Base-by-base conservation (phyloP, 495 filamentous ascomycete species). In the Tuber calosporum region DNA sequence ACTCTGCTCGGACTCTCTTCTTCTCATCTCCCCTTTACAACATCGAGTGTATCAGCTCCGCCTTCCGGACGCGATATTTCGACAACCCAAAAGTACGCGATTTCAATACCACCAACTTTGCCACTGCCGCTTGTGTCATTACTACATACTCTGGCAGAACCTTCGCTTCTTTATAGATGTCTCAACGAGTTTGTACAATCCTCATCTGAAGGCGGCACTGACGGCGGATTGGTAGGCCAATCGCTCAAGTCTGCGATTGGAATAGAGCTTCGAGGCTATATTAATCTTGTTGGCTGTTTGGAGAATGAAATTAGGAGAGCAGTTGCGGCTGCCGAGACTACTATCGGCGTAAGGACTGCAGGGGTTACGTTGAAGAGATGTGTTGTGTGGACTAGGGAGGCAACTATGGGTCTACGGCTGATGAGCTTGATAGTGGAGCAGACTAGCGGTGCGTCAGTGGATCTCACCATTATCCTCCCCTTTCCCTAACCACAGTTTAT, bases 321-420 rank as follows among this genome's bases (percentile, higher is more conserved):
- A 41, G 70, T 81, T 70, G 92, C 93, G 11, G 87, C 90, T 69
- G 83, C 91, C 17, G 89, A 93, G 77, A 87, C 88, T 58, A 85
- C 83, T 26, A 87, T 89, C 38, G 88, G 89, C 15, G 87, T 94
- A 66, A 89, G 92, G 17, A 97, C 93, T 77, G 91, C 91, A 11
- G 93, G 93, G n/a, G 94, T 99, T 37, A 98, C 95, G 1, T 84
- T 99, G 68, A 98, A 97, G 80, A 86, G 96, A 73, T 99, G 95
- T 80, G 91, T 98, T 30, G 90, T 99, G 22, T 99, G 96, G 96
- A 97, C 93, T 8, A 88, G 94, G 75, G 96, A 98, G 82, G 93
- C 96, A 8, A 97, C 96, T 6, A 96, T 98, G 92, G 95, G 93
- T 0, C 84, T 99, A 77, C 91, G 96, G 26, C 85, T 99, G 70